Percentiles rank a stretch among this genome's conserved stretches.
These are phyloP conservation scores for Lactarius indigo DNA, from an alignment of 768 basidiomycete species.

Conservation along the genomic window DNA sequence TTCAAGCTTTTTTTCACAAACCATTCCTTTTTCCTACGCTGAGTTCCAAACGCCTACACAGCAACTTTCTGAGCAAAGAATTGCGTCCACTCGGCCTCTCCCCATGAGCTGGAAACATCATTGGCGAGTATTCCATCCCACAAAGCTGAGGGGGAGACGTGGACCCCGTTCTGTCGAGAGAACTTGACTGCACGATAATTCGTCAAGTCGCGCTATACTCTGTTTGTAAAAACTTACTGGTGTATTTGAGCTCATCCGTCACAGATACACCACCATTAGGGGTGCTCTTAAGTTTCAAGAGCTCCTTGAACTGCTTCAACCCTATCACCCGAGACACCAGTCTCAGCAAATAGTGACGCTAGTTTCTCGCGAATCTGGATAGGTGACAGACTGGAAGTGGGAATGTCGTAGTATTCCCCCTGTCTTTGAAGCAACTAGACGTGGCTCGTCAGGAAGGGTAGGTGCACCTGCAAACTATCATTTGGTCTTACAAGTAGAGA, in stretches of 20 bases:
- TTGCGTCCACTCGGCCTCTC: constrained; percentile 71
- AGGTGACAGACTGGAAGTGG: constrained; percentile 61
- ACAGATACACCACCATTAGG: constrained; percentile 82
- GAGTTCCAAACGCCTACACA: constrained; percentile 32
- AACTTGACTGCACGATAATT: constrained; percentile 66
- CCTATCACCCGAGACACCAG: constrained; percentile 48
- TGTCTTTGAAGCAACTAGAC: constrained; percentile 74
- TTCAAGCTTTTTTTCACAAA: neutral
- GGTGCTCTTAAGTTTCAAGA: constrained; percentile 55
- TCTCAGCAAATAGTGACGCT: constrained; percentile 47
- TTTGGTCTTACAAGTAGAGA: constrained; percentile 50
- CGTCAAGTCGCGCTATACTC: neutral
- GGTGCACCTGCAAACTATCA: neutral
- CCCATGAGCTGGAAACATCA: constrained; percentile 81
- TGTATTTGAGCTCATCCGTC: constrained; percentile 85
- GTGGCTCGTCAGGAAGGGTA: neutral
- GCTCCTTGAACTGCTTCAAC: constrained; percentile 55
- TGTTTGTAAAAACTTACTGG: constrained; percentile 47
- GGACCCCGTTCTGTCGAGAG: constrained; percentile 86
- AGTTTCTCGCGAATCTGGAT: constrained; percentile 74
- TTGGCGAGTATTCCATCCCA: constrained; percentile 73
- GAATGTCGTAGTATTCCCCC: constrained; percentile 76
- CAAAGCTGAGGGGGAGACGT: constrained; percentile 81
- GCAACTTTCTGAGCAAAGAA: constrained; percentile 62
- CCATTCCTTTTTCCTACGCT: neutral